Evolutionary conservation across 345 rosid genomes (phyloP).

Genomic region (Eucalyptus regnans): DNA sequence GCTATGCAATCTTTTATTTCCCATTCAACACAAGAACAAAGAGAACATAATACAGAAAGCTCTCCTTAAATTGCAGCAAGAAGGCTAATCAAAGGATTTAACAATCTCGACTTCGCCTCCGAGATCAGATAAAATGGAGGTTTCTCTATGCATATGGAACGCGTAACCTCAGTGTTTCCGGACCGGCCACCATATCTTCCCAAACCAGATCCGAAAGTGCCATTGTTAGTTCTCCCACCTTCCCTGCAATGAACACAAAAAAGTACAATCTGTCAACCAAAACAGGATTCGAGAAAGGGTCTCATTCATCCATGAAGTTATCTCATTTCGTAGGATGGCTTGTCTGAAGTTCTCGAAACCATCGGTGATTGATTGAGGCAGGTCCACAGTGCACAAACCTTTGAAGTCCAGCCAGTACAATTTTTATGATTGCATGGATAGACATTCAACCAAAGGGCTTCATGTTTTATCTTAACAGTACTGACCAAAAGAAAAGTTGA

Average conservation of each 20-base stretch:
- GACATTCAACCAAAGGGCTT: neutral
- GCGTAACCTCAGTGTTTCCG: slow-evolving; percentile 23
- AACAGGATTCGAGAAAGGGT: neutral
- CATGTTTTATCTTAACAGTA: neutral
- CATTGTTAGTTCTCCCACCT: slow-evolving; percentile 58
- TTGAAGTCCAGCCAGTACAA: neutral
- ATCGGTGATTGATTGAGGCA: neutral
- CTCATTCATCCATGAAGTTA: neutral
- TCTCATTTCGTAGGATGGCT: neutral
- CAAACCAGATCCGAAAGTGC: slow-evolving; percentile 57
- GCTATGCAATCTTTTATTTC: neutral
- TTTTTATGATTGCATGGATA: neutral
- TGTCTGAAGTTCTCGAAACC: neutral
- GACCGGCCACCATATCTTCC: slow-evolving; percentile 61
- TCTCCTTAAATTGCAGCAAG: neutral
- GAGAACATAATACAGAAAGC: neutral
- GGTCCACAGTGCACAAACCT: neutral
- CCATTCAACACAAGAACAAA: neutral
- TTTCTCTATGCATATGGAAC: slow-evolving; percentile 15
- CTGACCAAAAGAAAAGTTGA: neutral
- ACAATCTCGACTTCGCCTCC: neutral
- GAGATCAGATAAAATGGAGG: neutral
- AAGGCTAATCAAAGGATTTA: neutral
- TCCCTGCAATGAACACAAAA: slow-evolving; percentile 15
- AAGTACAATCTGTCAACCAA: neutral